Conservation (phyloP, 768 basidiomycete genomes). For the Sarcodon sp. region DNA sequence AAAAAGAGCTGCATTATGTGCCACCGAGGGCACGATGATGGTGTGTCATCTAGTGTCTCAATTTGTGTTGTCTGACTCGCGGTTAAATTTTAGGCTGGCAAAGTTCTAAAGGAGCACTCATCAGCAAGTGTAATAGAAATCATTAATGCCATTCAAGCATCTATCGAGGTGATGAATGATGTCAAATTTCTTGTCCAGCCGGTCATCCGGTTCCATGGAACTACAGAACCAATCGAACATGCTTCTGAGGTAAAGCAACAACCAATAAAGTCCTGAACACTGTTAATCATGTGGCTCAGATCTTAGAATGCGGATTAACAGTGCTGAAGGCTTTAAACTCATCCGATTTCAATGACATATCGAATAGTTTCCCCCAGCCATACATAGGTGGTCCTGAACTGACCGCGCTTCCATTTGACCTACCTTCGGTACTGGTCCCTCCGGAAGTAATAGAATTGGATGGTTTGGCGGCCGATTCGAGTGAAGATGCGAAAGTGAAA, state of each 20-base stretch:
- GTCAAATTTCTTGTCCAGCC: conserved; percentile 61
- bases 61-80: background rate
- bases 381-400: conserved; percentile 38
- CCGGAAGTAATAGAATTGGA: conserved; percentile 82
- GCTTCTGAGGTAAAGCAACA: conserved; percentile 42
- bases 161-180: conserved; percentile 45
- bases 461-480: conserved; percentile 49
- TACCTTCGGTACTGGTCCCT: conserved; percentile 75
- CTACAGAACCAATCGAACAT: conserved; percentile 28
- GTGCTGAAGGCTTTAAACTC: conserved; percentile 51
- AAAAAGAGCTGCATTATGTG: conserved; percentile 68
- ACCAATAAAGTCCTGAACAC: background rate
- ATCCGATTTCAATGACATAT: conserved; percentile 43
- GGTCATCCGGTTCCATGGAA: conserved; percentile 35
- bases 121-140: conserved; percentile 51
- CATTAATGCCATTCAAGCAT: conserved; percentile 58
- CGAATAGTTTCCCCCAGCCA: conserved; percentile 50
- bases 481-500: conserved; percentile 60
- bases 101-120: conserved; percentile 46
- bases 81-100: conserved; percentile 42
- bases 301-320: conserved; percentile 59
- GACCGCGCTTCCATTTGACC: conserved; percentile 38
- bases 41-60: conserved; percentile 20
- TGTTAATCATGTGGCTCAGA: conserved; percentile 25
- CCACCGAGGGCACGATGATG: conserved; percentile 71